Base-by-base conservation (phyloP, 1,284 basidiomycete genomes). In the Marasmius fiardii region DNA sequence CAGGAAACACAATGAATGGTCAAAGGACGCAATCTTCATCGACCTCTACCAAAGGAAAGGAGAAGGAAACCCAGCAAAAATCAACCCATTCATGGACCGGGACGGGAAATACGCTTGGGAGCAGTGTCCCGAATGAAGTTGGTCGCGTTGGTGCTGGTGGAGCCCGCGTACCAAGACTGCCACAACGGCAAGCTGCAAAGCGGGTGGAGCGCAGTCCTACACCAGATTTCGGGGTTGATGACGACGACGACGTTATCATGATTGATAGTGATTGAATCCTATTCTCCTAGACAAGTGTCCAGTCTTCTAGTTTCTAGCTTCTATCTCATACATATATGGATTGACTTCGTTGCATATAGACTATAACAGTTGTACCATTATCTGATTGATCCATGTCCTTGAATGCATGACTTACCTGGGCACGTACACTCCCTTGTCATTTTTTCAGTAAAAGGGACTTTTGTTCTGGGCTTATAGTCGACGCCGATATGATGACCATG, bases 241-340 rank as follows among this genome's bases (percentile, higher is more conserved):
- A 87, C 41, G 88, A 90, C 56, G 86, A 88, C 58, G 80, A 81
- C 45, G 78, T 82, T 33, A 87, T 90, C 53, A 82, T 83, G 67
- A 84, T 90, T 64, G 86, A 91, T 64, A 89, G 86, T 63, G 90
- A 92, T 65, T 85, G 50, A 37, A 21, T n/a, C 18, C 23, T 7
- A n/a, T 12, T 20, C 2, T 21, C 18, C 21, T 31, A 31, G 28
- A 4, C 5, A 31, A n/a, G n/a, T n/a, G n/a, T n/a, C n/a, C n/a
- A n/a, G n/a, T n/a, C n/a, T n/a, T n/a, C n/a, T n/a, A n/a, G n/a
- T n/a, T n/a, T n/a, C n/a, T 31, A 31, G 4, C 16, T 7, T 14
- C 39, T n/a, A 41, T 41, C 39, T 41, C 39, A 41, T 18, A 41
- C 28, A 31, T 31, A 31, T 31, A 4, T 31, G 5, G 28, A 31